Evolutionary conservation across 2,329 filamentous ascomycete genomes (phyloP).

Genomic region (Penicillium sp.): DNA sequence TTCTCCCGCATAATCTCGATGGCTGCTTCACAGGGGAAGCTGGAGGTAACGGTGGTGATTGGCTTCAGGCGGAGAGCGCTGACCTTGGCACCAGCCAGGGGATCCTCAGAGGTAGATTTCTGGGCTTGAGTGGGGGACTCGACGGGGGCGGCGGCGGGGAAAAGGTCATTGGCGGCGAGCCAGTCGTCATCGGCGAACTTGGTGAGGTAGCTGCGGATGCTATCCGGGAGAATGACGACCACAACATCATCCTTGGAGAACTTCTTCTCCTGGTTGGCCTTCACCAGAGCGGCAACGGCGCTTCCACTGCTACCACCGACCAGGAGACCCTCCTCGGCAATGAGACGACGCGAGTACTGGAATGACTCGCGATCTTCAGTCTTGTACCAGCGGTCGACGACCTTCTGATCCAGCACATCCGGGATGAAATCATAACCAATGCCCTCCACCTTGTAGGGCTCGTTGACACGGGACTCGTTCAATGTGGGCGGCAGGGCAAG

Average conservation of each 20-base stretch:
- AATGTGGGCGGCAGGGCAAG: constrained; percentile 77
- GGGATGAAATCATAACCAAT: constrained; percentile 99
- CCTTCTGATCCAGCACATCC: constrained; percentile 78
- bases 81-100: constrained; percentile 78
- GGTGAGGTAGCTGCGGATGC: constrained; percentile 93
- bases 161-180: constrained; percentile 93
- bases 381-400: constrained; percentile 97
- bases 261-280: constrained; percentile 73
- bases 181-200: constrained; percentile 99
- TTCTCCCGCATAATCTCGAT: constrained; percentile 98
- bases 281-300: constrained; percentile 78
- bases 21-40: constrained; percentile 75
- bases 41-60: constrained; percentile 77
- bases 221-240: constrained; percentile 90
- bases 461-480: constrained; percentile 78
- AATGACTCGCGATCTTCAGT: constrained; percentile 93
- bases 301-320: constrained; percentile 93
- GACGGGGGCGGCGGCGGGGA: constrained; percentile 62
- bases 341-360: constrained; percentile 82
- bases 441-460: constrained; percentile 95
- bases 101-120: constrained; percentile 56
- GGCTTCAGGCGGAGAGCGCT: constrained; percentile 85
- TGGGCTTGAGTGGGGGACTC: constrained; percentile 30
- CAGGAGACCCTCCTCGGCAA: constrained; percentile 89
- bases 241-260: constrained; percentile 82